phyloP scores from a whole-genome alignment of 257 asterid species.

The Cinchona pubescens region DNA sequence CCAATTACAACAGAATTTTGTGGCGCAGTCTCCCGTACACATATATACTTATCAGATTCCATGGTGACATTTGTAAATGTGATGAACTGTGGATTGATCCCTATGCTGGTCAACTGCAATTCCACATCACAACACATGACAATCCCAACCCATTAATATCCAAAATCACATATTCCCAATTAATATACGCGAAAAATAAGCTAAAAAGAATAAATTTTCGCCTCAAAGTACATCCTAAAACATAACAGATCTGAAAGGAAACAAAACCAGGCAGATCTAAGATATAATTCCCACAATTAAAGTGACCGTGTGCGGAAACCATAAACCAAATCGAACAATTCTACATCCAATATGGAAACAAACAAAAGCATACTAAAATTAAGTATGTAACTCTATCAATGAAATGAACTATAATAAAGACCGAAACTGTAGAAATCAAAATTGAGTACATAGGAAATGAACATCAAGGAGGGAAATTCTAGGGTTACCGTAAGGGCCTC shows the following conservation, averaged over 20 bases:
- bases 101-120: constrained; percentile 86
- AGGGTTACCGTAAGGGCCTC: constrained; percentile 84
- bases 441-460: neutral
- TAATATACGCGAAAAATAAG: neutral
- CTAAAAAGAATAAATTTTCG: neutral
- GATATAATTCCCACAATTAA: neutral
- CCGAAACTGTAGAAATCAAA: neutral
- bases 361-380: neutral
- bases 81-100: constrained; percentile 90
- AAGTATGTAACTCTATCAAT: neutral
- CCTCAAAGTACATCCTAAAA: neutral
- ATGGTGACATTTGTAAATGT: constrained; percentile 94
- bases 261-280: constrained; percentile 21
- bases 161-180: neutral
- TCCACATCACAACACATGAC: constrained; percentile 34
- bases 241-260: constrained; percentile 45
- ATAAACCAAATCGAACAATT: constrained; percentile 13
- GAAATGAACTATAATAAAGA: constrained; percentile 2
- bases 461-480: neutral
- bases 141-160: constrained; percentile 29
- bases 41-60: constrained; percentile 97
- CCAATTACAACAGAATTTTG: constrained; percentile 92
- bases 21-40: constrained; percentile 96
- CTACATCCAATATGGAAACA: neutral
- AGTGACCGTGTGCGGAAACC: constrained; percentile 17